phyloP scores from a whole-genome alignment of 129 eudicot species.

The sunflower (Helianthus annuus) region HanXRQr2.0-SUNRISE NC_035439.2:3273697-3274196 shows the following conservation, averaged over 20 bases:
- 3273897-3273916: too few species aligned
- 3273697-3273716: too few species aligned
- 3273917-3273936: background rate
- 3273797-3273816: too few species aligned
- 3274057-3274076: constrained; percentile 1
- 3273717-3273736: too few species aligned
- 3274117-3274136: too few species aligned
- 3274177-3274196: background rate
- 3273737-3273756: too few species aligned
- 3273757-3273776: too few species aligned
- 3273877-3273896: background rate
- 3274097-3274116: too few species aligned
- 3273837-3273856: too few species aligned
- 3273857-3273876: background rate
- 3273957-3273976: constrained; percentile 28
- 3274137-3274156: too few species aligned
- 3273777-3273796: too few species aligned
- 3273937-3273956: constrained; percentile 2
- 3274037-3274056: background rate
- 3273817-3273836: too few species aligned
- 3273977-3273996: background rate
- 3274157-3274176: background rate
- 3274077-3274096: background rate
- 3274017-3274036: constrained; percentile 3
- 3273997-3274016: background rate